Percentiles rank a stretch among this genome's conserved stretches.
Conservation (phyloP, 2,329 filamentous ascomycete genomes). For the Fusarium sp. region DNA sequence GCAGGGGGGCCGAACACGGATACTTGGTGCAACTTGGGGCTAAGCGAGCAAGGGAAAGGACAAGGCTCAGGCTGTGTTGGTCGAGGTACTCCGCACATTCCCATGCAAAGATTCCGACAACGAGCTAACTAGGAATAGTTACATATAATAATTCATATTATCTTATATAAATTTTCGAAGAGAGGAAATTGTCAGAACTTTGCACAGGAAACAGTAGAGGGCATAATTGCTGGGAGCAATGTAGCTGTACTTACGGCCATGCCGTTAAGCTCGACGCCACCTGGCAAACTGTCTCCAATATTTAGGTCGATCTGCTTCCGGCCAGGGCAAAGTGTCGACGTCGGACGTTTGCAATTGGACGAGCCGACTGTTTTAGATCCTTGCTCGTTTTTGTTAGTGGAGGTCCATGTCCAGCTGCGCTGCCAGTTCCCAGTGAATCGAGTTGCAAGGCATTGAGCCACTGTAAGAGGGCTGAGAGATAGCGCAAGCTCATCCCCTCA, state of each 20-base stretch:
- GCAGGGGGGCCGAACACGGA: slow-evolving; percentile 40
- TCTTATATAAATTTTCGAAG: too few relatives aligned
- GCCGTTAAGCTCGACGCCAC: slow-evolving; percentile 40
- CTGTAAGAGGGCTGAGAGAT: slow-evolving; percentile 43
- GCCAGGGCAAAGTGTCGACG: slow-evolving; percentile 43
- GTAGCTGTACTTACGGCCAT: slow-evolving; percentile 41
- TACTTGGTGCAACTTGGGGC: slow-evolving; percentile 38
- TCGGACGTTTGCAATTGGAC: slow-evolving; percentile 42
- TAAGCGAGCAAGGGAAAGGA: slow-evolving; percentile 42
- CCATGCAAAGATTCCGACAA: too few relatives aligned
- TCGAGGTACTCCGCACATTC: slow-evolving; percentile 18
- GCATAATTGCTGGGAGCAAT: slow-evolving; percentile 12
- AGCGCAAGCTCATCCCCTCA: slow-evolving; percentile 9
- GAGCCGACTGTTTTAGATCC: slow-evolving; percentile 24
- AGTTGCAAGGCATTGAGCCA: slow-evolving; percentile 16
- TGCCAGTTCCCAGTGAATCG: too few relatives aligned
- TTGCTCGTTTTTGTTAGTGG: slow-evolving; percentile 9
- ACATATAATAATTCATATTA: too few relatives aligned
- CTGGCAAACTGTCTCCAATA: slow-evolving; percentile 37
- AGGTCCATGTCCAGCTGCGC: neutral
- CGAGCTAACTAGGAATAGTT: too few relatives aligned
- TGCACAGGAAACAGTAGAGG: slow-evolving; percentile 26
- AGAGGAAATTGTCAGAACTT: too few relatives aligned
- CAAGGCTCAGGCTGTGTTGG: slow-evolving; percentile 11
- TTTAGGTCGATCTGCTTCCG: slow-evolving; percentile 46